phyloP scores from a whole-genome alignment of 2,329 filamentous ascomycete species.

The Ilyonectria mors-panacis region DNA sequence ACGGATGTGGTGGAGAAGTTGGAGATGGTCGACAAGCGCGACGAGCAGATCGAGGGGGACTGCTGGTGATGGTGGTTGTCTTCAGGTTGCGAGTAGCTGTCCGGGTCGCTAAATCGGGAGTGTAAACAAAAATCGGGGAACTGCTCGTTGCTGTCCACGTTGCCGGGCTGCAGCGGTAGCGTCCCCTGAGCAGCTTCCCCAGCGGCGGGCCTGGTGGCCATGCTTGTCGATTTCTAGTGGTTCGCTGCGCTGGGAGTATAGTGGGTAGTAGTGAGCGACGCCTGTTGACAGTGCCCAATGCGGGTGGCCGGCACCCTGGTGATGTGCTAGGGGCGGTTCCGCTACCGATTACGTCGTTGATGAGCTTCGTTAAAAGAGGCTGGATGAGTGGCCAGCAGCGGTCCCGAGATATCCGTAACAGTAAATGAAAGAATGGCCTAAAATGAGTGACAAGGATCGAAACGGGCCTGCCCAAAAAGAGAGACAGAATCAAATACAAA shows the following conservation, averaged over 20 bases:
- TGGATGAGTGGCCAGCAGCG: not conserved
- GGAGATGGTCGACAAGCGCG: slow-evolving; percentile 47
- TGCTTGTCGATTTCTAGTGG: slow-evolving; percentile 36
- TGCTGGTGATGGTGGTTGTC: slow-evolving; percentile 45
- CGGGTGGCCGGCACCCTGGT: slow-evolving; percentile 17
- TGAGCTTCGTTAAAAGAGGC: not conserved
- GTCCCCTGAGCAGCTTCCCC: slow-evolving; percentile 45
- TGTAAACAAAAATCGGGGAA: slow-evolving; percentile 64
- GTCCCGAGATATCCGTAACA: not conserved
- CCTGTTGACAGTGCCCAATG: slow-evolving; percentile 21
- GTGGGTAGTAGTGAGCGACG: slow-evolving; percentile 6
- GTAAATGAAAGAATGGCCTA: not conserved
- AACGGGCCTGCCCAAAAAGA: not conserved
- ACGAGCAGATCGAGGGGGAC: slow-evolving; percentile 44
- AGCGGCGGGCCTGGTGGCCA: slow-evolving; percentile 38
- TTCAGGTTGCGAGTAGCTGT: slow-evolving; percentile 23
- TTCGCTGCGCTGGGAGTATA: not conserved
- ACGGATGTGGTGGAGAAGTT: slow-evolving; percentile 32
- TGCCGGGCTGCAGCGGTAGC: slow-evolving; percentile 54
- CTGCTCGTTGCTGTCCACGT: slow-evolving; percentile 53
- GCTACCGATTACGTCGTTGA: slow-evolving; percentile 24
- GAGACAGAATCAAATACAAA: not conserved
- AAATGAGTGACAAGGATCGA: not conserved
- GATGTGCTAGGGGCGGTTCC: slow-evolving; percentile 17
- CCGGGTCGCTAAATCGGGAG: slow-evolving; percentile 23